phyloP scores from a whole-genome alignment of 169 alveolate genomes.

The Perkinsus chesapeaki region DNA sequence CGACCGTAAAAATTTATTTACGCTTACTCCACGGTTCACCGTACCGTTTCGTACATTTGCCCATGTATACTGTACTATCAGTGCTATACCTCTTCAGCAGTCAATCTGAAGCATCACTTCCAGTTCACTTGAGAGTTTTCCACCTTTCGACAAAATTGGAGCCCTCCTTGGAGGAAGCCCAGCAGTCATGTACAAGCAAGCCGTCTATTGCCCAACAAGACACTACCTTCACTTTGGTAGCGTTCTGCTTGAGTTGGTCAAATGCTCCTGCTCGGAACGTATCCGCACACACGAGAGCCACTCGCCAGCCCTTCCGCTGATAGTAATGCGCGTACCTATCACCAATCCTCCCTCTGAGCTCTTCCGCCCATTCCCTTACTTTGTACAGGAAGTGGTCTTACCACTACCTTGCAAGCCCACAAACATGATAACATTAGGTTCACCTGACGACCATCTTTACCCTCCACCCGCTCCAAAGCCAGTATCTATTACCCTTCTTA shows the following conservation, averaged over 20 bases:
- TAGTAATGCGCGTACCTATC: constrained; percentile 85
- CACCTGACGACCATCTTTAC: not conserved
- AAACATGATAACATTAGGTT: constrained; percentile 89
- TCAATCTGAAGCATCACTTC: too few species aligned
- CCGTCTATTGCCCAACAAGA: constrained; percentile 83
- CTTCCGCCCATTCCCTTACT: constrained; percentile 24
- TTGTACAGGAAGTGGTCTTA: constrained; percentile 99
- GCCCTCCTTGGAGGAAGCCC: too few species aligned
- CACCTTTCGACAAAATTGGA: too few species aligned
- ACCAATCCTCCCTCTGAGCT: not conserved
- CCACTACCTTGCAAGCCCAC: constrained; percentile 99
- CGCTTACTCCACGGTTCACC: too few species aligned
- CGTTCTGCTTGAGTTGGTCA: constrained; percentile 98
- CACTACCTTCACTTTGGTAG: constrained; percentile 95
- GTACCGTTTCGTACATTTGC: too few species aligned
- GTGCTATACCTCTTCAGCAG: too few species aligned
- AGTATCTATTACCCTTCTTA: constrained; percentile 69
- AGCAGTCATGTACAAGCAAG: too few species aligned
- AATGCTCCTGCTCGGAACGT: constrained; percentile 99
- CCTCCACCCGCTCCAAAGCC: not conserved
- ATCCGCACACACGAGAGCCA: constrained; percentile 99
- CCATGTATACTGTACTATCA: too few species aligned
- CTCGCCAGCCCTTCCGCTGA: constrained; percentile 91
- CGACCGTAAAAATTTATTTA: too few species aligned
- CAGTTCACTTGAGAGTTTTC: too few species aligned